These are phyloP conservation scores for Dendrothele bispora DNA, from an alignment of 768 basidiomycete genomes.

Conservation along the genomic window DNA sequence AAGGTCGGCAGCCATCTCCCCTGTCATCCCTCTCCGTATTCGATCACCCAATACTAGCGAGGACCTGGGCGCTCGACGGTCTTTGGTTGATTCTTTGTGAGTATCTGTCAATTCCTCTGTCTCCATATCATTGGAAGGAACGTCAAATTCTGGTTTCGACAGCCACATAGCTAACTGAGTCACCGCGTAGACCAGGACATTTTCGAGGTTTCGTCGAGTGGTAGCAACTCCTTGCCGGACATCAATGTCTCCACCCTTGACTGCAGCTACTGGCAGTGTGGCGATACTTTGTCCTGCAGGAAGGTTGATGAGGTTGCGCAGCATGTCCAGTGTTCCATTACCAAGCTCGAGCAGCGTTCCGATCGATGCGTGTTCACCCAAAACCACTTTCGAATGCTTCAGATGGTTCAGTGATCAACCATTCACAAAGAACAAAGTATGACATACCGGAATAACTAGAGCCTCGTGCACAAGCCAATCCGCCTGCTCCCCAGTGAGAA, in stretches of 20 bases:
- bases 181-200: slow-evolving; percentile 64
- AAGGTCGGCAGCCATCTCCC: slow-evolving; percentile 75
- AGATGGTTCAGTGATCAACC: slow-evolving; percentile 2
- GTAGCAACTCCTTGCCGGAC: slow-evolving; percentile 60
- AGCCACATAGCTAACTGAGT: slow-evolving; percentile 83
- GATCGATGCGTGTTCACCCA: slow-evolving; percentile 79
- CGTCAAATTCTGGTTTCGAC: slow-evolving; percentile 68
- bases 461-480: slow-evolving; percentile 74
- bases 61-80: slow-evolving; percentile 44
- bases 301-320: slow-evolving; percentile 63
- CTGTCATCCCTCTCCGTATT: slow-evolving; percentile 73
- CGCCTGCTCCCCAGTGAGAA: slow-evolving; percentile 62
- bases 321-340: slow-evolving; percentile 72
- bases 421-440: background rate
- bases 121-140: slow-evolving; percentile 39
- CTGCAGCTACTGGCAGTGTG: slow-evolving; percentile 11
- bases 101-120: slow-evolving; percentile 44
- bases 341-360: slow-evolving; percentile 88
- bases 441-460: slow-evolving; percentile 70
- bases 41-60: slow-evolving; percentile 67
- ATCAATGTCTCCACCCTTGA: slow-evolving; percentile 36
- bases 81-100: slow-evolving; percentile 28
- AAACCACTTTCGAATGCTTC: slow-evolving; percentile 84
- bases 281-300: slow-evolving; percentile 55
- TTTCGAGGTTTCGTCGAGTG: slow-evolving; percentile 64